phyloP scores from a whole-genome alignment of 306 rosid genomes.

The Mimosa pudica region DNA sequence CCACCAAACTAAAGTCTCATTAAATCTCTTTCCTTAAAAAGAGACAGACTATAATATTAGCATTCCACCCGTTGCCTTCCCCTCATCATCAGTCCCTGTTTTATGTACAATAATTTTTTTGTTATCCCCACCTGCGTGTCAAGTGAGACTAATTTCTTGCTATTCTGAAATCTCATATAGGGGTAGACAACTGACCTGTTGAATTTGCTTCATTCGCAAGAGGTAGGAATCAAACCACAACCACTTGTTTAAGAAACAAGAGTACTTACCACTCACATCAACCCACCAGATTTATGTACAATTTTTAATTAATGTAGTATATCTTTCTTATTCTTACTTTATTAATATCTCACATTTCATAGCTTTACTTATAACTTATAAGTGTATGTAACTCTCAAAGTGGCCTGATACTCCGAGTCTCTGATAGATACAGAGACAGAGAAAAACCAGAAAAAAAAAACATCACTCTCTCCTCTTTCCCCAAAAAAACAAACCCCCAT shows the following conservation, averaged over 20 bases:
- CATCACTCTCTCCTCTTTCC: not conserved
- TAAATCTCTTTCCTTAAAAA: not conserved
- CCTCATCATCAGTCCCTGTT: not conserved
- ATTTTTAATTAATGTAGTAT: not conserved
- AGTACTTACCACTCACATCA: too few species aligned
- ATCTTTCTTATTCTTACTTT: not conserved
- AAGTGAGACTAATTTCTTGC: too few species aligned
- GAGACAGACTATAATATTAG: conserved; percentile 11
- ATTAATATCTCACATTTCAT: not conserved
- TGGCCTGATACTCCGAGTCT: not conserved
- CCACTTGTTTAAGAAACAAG: too few species aligned
- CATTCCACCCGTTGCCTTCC: not conserved
- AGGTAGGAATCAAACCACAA: too few species aligned
- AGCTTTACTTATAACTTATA: not conserved
- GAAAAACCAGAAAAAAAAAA: not conserved
- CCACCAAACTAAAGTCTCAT: not conserved
- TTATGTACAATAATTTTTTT: too few species aligned
- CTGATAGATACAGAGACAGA: not conserved
- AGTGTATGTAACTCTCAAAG: not conserved
- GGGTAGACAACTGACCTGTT: too few species aligned
- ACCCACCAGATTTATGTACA: not conserved
- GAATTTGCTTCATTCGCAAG: too few species aligned
- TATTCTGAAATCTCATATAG: too few species aligned
- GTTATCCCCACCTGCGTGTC: too few species aligned
- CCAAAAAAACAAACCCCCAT: too few species aligned